A percentile compares a stretch with the other conserved stretches of the same genome.
Evolutionary conservation across 352 stramenopile species (phyloP).

Genomic region (Globisporangium apiculatum): DNA sequence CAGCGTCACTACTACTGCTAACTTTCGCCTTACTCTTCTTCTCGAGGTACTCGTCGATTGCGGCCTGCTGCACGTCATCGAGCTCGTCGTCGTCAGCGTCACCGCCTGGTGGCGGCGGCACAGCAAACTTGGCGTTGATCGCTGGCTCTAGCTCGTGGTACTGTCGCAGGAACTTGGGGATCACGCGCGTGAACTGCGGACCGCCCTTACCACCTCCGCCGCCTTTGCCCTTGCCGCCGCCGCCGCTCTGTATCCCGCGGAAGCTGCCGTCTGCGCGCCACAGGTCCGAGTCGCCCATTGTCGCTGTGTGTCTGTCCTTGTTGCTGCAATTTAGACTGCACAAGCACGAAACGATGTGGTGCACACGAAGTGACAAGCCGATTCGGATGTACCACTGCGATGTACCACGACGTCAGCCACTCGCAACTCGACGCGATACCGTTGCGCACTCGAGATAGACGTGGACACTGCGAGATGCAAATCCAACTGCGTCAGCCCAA

Average conservation of each 20-base stretch:
- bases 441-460: too few relatives aligned
- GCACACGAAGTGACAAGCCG: too few relatives aligned
- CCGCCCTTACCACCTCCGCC: constrained; percentile 25
- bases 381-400: too few relatives aligned
- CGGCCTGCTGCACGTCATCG: constrained; percentile 76
- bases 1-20: constrained; percentile 14
- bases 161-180: constrained; percentile 80
- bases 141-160: constrained; percentile 45
- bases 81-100: constrained; percentile 54
- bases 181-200: constrained; percentile 74
- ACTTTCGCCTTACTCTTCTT: constrained; percentile 20
- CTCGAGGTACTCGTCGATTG: constrained; percentile 63
- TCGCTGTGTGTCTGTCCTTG: background rate
- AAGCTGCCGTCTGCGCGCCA: constrained; percentile 73
- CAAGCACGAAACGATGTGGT: too few relatives aligned
- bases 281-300: constrained; percentile 63
- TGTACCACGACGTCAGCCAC: too few relatives aligned
- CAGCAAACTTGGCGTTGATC: constrained; percentile 67
- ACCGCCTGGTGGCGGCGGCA: constrained; percentile 24
- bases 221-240: constrained; percentile 18
- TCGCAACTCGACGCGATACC: too few relatives aligned
- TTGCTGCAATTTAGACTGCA: too few relatives aligned
- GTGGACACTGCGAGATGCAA: too few relatives aligned
- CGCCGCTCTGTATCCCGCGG: constrained; percentile 35
- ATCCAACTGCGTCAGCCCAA: too few relatives aligned